These are phyloP conservation scores for Talaromyces proteolyticus DNA, from an alignment of 495 filamentous ascomycete genomes.

Conservation along the genomic window DNA sequence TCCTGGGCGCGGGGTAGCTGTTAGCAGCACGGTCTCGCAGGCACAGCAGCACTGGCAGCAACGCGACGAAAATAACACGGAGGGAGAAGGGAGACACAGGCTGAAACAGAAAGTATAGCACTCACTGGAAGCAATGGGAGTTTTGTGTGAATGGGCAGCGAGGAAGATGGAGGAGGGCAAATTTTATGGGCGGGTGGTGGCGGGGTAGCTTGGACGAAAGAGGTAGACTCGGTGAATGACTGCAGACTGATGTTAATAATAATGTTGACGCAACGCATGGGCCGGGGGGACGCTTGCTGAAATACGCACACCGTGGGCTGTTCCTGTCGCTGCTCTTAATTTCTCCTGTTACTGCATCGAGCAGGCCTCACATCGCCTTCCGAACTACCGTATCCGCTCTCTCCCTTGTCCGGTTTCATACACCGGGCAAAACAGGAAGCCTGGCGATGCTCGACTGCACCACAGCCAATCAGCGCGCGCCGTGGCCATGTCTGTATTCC, in stretches of 20 bases:
- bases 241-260: no score
- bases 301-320: no score
- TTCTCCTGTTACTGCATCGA: no score
- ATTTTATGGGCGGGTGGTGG: constrained; percentile 22
- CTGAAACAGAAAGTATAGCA: no score
- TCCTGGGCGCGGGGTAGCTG: constrained; percentile 8
- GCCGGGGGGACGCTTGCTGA: no score
- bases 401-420: constrained; percentile 45
- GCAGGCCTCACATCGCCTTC: no score
- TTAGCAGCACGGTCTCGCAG: constrained; percentile 4
- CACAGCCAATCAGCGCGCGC: background rate
- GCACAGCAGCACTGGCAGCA: background rate
- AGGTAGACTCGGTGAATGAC: constrained; percentile 12
- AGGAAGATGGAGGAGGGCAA: constrained; percentile 11
- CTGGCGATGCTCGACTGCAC: background rate
- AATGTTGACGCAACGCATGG: constrained; percentile 43
- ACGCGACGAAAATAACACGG: no score
- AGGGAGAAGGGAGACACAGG: no score
- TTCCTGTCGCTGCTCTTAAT: no score
- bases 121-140: no score
- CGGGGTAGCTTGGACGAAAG: constrained; percentile 25
- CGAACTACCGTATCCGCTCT: background rate
- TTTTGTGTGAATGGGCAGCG: no score
- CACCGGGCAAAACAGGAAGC: constrained; percentile 46
- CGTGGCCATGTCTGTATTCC: no score